Conservation (phyloP, 495 filamentous ascomycete genomes). For the Penicillium bovifimosum region DNA sequence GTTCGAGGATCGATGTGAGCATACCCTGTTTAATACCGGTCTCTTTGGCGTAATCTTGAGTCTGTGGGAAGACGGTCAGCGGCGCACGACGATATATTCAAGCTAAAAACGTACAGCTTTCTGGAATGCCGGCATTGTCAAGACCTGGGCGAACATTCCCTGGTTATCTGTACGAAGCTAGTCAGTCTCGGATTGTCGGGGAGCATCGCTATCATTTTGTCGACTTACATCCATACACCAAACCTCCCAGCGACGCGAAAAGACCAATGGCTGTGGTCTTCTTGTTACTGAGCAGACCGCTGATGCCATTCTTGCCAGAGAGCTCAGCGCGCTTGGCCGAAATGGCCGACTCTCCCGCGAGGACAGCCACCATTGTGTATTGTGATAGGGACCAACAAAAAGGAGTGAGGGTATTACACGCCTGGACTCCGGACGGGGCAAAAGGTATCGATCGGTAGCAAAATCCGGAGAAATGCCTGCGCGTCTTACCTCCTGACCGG, state of each 20-base stretch:
- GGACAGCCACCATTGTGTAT: conserved; percentile 14
- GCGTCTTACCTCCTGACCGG: background rate
- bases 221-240: conserved; percentile 35
- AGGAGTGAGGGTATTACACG: background rate
- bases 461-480: background rate
- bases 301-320: conserved; percentile 24
- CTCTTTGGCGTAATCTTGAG: conserved; percentile 31
- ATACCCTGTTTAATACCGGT: conserved; percentile 54
- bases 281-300: conserved; percentile 29
- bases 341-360: conserved; percentile 20
- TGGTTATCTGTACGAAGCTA: conserved; percentile 25
- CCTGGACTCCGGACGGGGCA: background rate
- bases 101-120: conserved; percentile 14
- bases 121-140: conserved; percentile 31
- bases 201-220: background rate
- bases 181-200: background rate
- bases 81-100: background rate
- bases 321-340: conserved; percentile 36
- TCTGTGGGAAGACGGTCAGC: conserved; percentile 9
- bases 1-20: conserved; percentile 73
- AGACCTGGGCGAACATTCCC: conserved; percentile 37
- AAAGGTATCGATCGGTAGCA: background rate
- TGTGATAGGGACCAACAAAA: background rate
- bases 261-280: conserved; percentile 31
- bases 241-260: conserved; percentile 33